Base-by-base conservation (phyloP, 495 filamentous ascomycete species). In the Penicillium ucsense region DNA sequence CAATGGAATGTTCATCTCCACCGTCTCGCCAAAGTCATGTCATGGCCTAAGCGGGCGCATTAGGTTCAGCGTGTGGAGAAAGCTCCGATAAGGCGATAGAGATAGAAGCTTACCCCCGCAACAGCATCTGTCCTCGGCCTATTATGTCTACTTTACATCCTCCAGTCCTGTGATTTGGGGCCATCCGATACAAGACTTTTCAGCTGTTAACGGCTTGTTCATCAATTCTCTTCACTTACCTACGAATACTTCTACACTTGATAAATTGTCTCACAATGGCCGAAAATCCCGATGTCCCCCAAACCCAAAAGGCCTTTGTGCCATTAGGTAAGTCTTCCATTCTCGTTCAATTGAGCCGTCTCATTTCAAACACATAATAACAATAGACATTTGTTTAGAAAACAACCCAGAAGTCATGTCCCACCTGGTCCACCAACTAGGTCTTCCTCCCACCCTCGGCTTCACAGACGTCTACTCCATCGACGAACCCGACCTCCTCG, bases 381-480 rank as follows among this genome's bases (percentile, higher is more conserved):
- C 52, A 8, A 31, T n/a, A n/a, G 20, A 5, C 7, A 20, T 20
- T 20, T 8, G 6, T 12, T 4, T 45, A 76, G 74, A 77, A 61
- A 78, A 78, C 61, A 92, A 94, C 73, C 86, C 88, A 0, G 78
- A 85, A 64, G 81, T 95, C 35, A 85, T 95, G 79, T 83, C 81
- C 40, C 63, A 76, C 46, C 77, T 95, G 9, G 76, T 86, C 30
- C 85, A 83, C 61, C 77, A 80, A 48, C 82, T 94, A 32, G 89
- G 89, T 35, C 73, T 94, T 33, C 77, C 85, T 10, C 57, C 66
- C 35, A 66, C 71, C 11, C 70, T 94, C 20, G 69, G 71, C 48
- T 81, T 94, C 65, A 81, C 89, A 66, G 88, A 94, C 67, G 85
- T 94, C 60, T 92, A 82, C 74, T 83, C 78, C 51, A 82, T 95